These are phyloP conservation scores for Plicaturopsis crispa DNA, from an alignment of 768 basidiomycete genomes.

Conservation along the genomic window DNA sequence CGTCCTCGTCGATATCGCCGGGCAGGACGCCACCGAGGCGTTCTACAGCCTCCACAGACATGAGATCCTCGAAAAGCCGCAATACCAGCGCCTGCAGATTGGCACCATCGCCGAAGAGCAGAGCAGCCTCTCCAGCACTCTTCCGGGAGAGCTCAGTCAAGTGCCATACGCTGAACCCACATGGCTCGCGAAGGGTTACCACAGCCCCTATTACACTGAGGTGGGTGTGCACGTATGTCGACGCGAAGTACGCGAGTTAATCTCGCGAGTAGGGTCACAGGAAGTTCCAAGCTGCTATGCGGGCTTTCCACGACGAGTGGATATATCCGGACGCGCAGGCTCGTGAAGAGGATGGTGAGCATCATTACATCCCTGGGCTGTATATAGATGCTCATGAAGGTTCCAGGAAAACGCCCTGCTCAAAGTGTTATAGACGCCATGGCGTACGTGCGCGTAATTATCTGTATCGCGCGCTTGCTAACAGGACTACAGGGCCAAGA, in stretches of 20 bases:
- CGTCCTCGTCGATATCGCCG: constrained; percentile 68
- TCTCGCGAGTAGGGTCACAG: too few relatives aligned
- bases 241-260: too few relatives aligned
- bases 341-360: constrained; percentile 79
- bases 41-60: constrained; percentile 75
- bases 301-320: constrained; percentile 69
- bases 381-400: background rate
- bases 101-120: constrained; percentile 57
- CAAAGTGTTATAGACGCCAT: constrained; percentile 74
- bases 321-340: constrained; percentile 48
- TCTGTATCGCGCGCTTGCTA: constrained; percentile 13
- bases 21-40: constrained; percentile 70
- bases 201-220: constrained; percentile 71
- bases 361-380: too few relatives aligned
- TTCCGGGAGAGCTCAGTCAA: constrained; percentile 46
- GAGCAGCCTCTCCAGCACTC: constrained; percentile 36
- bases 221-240: too few relatives aligned
- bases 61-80: constrained; percentile 63
- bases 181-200: constrained; percentile 60
- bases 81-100: constrained; percentile 56
- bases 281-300: constrained; percentile 51
- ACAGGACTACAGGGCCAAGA: too few relatives aligned
- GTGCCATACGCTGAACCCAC: constrained; percentile 80
- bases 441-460: constrained; percentile 40
- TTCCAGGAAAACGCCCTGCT: constrained; percentile 52